Conservation (phyloP, 2,329 filamentous ascomycete genomes). For the Clonostachys solani region DNA sequence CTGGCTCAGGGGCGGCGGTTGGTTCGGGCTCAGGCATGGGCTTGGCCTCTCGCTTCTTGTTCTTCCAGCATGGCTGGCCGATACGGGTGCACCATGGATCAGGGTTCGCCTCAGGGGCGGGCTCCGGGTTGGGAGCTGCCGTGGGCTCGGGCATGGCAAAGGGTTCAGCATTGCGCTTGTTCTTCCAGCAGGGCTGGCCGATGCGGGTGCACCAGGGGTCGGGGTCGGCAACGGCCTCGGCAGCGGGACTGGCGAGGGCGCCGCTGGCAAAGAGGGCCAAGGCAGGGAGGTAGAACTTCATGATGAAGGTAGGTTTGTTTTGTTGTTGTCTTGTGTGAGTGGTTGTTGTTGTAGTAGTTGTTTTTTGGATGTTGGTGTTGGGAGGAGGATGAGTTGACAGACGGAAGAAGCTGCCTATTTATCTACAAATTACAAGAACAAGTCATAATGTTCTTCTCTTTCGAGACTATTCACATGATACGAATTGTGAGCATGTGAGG, state of each 20-base stretch:
- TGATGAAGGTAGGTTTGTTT: background rate
- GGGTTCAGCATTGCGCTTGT: background rate
- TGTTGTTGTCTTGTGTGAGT: too few species aligned
- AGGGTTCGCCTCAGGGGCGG: constrained; percentile 10
- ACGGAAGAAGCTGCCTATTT: too few species aligned
- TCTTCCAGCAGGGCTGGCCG: constrained; percentile 8
- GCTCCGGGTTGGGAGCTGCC: background rate
- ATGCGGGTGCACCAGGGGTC: constrained; percentile 10
- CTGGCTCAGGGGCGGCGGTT: constrained; percentile 14
- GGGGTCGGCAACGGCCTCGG: constrained; percentile 12
- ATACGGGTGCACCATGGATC: constrained; percentile 12
- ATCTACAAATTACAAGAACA: too few species aligned
- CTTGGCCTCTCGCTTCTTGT: background rate
- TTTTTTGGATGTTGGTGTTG: too few species aligned
- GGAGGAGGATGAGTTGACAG: too few species aligned
- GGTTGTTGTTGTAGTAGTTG: too few species aligned
- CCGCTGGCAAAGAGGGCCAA: constrained; percentile 1
- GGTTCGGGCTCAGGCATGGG: constrained; percentile 8
- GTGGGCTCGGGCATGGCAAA: background rate
- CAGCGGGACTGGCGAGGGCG: background rate
- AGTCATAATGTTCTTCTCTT: too few species aligned
- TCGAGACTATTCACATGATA: too few species aligned
- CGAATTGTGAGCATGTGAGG: too few species aligned
- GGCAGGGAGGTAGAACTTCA: constrained; percentile 3
- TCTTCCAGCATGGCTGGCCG: constrained; percentile 8